phyloP scores from a whole-genome alignment of 257 asterid species.

The Phtheirospermum japonicum region DNA sequence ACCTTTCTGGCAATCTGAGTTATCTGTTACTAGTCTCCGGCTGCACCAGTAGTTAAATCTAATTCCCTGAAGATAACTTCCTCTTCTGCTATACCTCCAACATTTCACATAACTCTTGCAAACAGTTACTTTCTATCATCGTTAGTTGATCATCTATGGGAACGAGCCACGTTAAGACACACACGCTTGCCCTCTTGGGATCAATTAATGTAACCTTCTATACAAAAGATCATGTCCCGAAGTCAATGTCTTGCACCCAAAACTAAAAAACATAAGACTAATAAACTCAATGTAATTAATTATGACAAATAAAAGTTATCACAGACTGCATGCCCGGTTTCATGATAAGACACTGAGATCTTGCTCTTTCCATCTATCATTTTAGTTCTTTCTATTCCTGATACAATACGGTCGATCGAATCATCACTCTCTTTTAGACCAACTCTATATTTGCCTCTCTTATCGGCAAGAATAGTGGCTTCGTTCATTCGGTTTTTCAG shows the following conservation, averaged over 20 bases:
- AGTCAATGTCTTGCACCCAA: constrained; percentile 47
- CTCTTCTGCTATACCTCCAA: too few species aligned
- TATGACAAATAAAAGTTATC: background rate
- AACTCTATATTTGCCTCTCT: constrained; percentile 50
- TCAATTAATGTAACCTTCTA: constrained; percentile 71
- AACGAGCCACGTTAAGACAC: too few species aligned
- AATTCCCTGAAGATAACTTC: too few species aligned
- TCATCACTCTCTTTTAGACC: constrained; percentile 54
- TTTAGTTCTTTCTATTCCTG: constrained; percentile 73
- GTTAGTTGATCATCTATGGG: too few species aligned
- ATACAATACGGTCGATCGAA: constrained; percentile 62
- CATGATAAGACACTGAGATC: constrained; percentile 63
- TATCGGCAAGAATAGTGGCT: constrained; percentile 75
- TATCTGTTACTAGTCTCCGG: too few species aligned
- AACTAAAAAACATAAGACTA: background rate
- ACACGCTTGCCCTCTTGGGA: constrained; percentile 79
- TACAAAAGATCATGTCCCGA: constrained; percentile 63
- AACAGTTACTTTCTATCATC: too few species aligned
- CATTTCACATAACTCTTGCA: too few species aligned
- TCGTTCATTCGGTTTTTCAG: constrained; percentile 71
- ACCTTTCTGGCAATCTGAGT: too few species aligned
- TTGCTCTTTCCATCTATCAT: constrained; percentile 76
- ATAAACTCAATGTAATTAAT: too few species aligned
- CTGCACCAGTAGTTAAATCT: too few species aligned
- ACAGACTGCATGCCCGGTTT: constrained; percentile 62